Conservation (phyloP, 1,284 basidiomycete species). For the Pascua guehoae region DNA sequence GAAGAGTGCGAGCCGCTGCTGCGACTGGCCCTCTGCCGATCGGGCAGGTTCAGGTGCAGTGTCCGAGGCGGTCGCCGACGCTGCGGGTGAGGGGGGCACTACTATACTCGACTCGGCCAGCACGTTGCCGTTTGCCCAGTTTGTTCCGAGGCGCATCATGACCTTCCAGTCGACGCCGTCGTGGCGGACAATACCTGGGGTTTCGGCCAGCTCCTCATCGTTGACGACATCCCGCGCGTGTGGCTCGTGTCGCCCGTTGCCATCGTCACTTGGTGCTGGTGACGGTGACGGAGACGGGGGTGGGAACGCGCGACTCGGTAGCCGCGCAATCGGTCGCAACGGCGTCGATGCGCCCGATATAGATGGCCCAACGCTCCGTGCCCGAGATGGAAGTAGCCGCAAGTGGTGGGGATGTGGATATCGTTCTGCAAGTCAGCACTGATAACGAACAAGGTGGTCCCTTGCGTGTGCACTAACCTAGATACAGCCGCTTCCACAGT, state of each 20-base stretch:
- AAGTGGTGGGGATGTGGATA: conserved; percentile 46
- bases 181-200: conserved; percentile 22
- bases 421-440: conserved; percentile 18
- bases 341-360: conserved; percentile 8
- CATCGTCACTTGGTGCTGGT: conserved; percentile 11
- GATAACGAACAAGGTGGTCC: too few species aligned
- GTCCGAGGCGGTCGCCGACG: conserved; percentile 4
- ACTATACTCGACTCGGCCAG: conserved; percentile 25
- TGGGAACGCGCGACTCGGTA: conserved; percentile 45
- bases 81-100: conserved; percentile 37
- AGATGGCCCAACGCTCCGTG: background rate
- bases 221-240: background rate
- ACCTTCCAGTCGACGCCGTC: conserved; percentile 49
- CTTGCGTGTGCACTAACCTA: conserved; percentile 23
- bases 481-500: conserved; percentile 45
- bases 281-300: conserved; percentile 41
- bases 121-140: conserved; percentile 48
- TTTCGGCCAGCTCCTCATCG: background rate
- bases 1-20: conserved; percentile 42
- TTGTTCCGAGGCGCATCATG: conserved; percentile 44
- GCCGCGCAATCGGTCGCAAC: conserved; percentile 34
- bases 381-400: background rate
- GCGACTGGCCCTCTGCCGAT: background rate
- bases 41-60: conserved; percentile 2
- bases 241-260: background rate